Conservation (phyloP, 2,329 filamentous ascomycete species). For the Paradendryphiella salina region DNA sequence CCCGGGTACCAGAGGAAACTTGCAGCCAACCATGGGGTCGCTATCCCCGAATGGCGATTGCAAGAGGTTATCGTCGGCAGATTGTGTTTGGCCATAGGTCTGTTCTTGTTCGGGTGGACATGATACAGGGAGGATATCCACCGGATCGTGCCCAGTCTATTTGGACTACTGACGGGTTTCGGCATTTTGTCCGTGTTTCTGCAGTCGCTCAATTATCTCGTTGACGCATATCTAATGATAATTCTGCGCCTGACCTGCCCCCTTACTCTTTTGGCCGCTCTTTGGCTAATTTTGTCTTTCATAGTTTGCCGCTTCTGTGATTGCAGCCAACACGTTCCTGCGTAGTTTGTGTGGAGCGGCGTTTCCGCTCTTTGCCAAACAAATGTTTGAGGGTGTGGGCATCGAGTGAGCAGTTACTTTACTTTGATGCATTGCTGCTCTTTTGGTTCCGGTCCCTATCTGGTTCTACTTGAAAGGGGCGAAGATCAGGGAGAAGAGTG, state of each 20-base stretch:
- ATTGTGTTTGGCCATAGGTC: conserved; percentile 47
- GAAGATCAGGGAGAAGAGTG: conserved; percentile 51
- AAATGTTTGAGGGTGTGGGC: conserved; percentile 60
- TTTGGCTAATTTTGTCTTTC: conserved; percentile 13
- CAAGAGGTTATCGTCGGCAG: conserved; percentile 60
- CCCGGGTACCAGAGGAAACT: conserved; percentile 64
- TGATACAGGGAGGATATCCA: conserved; percentile 51
- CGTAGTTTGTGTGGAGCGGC: conserved; percentile 55
- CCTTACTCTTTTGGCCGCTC: neutral
- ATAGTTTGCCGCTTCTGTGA: conserved; percentile 56
- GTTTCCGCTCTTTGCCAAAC: conserved; percentile 59
- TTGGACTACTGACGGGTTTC: conserved; percentile 60
- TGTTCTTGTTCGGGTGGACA: conserved; percentile 49
- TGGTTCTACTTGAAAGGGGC: conserved; percentile 51
- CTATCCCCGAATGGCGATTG: conserved; percentile 61
- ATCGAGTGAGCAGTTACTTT: conserved; percentile 54
- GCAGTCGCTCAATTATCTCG: conserved; percentile 63
- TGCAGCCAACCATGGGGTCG: conserved; percentile 54
- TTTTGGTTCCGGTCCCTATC: conserved; percentile 52
- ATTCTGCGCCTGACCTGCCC: neutral
- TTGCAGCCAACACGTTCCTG: conserved; percentile 60
- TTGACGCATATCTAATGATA: conserved; percentile 61
- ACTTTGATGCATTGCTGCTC: conserved; percentile 50
- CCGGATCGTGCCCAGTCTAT: conserved; percentile 49
- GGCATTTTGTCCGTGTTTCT: conserved; percentile 62